Conservation (phyloP, 768 basidiomycete genomes). For the Termitomyces sp. region DNA sequence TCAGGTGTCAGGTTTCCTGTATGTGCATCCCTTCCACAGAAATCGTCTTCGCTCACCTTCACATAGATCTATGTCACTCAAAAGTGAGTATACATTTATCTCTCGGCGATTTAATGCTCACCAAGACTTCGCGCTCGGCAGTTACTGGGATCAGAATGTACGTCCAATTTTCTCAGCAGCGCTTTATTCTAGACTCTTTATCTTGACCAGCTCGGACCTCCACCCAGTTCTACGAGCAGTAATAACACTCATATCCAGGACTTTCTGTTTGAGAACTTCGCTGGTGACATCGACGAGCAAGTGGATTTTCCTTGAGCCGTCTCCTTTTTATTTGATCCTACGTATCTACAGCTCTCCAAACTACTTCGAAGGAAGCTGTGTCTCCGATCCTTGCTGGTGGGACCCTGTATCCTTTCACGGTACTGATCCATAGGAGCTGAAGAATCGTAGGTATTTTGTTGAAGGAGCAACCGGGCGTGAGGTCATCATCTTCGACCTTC, state of each 20-base stretch:
- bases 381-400: constrained; percentile 57
- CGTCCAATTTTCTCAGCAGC: constrained; percentile 15
- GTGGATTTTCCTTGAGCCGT: constrained; percentile 2
- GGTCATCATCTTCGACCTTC: constrained; percentile 52
- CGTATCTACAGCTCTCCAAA: constrained; percentile 23
- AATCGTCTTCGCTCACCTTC: neutral
- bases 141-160: constrained; percentile 61
- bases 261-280: constrained; percentile 50
- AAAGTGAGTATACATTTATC: constrained; percentile 33
- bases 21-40: constrained; percentile 10
- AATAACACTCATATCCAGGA: constrained; percentile 55
- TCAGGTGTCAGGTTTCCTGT: constrained; percentile 51
- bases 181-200: neutral
- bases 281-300: constrained; percentile 45
- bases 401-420: no score
- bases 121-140: constrained; percentile 13
- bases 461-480: constrained; percentile 52
- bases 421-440: neutral
- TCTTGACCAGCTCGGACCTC: constrained; percentile 26
- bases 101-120: neutral
- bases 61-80: constrained; percentile 55
- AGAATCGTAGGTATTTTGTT: constrained; percentile 34
- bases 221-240: constrained; percentile 33
- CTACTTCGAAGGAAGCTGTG: constrained; percentile 53
- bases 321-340: neutral